Percentiles rank a stretch among this genome's conserved stretches.
phyloP scores from a whole-genome alignment of 306 rosid genomes.

The Sechiopsis laciniata region DNA sequence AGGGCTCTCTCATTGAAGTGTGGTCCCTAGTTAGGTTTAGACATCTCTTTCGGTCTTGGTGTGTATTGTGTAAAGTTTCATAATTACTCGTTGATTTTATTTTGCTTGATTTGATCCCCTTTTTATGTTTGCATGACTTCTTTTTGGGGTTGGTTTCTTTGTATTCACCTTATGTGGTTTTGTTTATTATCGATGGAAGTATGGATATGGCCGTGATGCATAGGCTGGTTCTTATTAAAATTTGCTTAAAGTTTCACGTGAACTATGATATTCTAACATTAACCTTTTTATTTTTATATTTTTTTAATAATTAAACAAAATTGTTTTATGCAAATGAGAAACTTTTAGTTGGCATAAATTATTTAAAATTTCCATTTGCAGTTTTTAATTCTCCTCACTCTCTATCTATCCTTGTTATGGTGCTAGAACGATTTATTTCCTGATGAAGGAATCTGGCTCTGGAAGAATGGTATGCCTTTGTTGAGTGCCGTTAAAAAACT shows the following conservation, averaged over 20 bases:
- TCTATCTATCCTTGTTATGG: not conserved
- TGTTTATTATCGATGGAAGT: not conserved
- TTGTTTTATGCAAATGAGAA: conserved; percentile 14
- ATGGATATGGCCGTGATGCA: too few species aligned
- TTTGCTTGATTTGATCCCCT: not conserved
- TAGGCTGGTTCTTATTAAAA: not conserved
- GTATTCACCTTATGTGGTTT: not conserved
- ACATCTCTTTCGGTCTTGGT: not conserved
- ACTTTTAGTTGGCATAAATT: not conserved
- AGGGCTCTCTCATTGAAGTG: too few species aligned
- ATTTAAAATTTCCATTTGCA: not conserved
- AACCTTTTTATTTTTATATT: not conserved
- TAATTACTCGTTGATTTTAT: not conserved
- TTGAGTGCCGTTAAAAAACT: conserved; percentile 73
- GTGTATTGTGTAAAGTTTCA: not conserved
- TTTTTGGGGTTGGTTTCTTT: not conserved
- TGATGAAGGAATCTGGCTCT: conserved; percentile 81
- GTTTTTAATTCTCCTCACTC: not conserved
- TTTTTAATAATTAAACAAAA: not conserved
- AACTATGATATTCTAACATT: not conserved
- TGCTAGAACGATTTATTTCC: conserved; percentile 90
- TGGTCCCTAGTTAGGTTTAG: too few species aligned
- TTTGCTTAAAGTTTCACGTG: not conserved
- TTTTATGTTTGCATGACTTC: not conserved
- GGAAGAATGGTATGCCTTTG: conserved; percentile 90